Evolutionary conservation across 2,329 filamentous ascomycete species (phyloP), one percentile per base, ranked within the genome.

Genomic region (Sclerotinia borealis): DNA sequence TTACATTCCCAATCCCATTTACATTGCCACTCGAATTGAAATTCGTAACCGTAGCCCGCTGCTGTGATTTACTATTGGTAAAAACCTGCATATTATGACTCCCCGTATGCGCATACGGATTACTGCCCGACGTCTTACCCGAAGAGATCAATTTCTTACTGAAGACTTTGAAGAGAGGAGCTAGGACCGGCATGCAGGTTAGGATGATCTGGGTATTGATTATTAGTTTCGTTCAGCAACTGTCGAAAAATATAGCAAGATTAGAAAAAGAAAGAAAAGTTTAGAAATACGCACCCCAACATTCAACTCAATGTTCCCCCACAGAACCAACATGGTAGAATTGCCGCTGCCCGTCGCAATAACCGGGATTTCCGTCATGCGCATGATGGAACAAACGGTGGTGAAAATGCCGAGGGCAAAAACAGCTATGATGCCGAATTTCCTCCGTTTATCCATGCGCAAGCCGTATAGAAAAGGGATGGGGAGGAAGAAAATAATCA

Each of bases 341-440:
- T 56, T 36, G 6, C 59, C 59, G 31, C 19, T 60, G 3, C 50
- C 59, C 1, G 15, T 37, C 83, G 81, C 10, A 76, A 72, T 4
- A 22, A 50, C n/a, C 4, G 29, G 41, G 4, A 56, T 65, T 29
- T 61, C 48, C 15, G 17, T 39, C 61, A 61, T 60, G 36, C 64
- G 49, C 52, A 61, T 19, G 25, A 56, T 19, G 1, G 64, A 65
- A 50, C 54, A 59, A n/a, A 60, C 51, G 3, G 64, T 64, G 7
- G 64, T 65, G 43, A 63, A 66, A 17, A 62, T 55, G 39, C 63
- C 62, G 19, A 67, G 63, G 36, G 64, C 37, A 36, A 68, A 68
- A 36, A 67, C 65, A 34, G 59, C 65, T 52, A 65, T 63, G 31
- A 68, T 41, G 10, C 48, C 63, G 9, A 65, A 41, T 52, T 65